These are phyloP conservation scores for Fistulifera pelliculosa DNA, from an alignment of 108 stramenopile species.

Conservation along the genomic window DNA sequence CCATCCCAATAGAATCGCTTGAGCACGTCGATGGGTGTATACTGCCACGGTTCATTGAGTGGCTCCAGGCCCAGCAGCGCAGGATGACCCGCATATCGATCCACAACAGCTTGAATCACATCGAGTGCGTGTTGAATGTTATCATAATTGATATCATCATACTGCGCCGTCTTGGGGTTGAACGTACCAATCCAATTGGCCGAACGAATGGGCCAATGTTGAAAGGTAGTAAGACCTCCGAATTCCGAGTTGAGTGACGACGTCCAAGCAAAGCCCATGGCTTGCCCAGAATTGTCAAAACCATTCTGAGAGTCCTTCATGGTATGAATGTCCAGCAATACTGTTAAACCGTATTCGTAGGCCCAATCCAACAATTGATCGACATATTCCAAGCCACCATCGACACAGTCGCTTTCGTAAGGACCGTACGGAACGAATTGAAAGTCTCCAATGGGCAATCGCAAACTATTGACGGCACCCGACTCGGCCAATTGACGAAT, in stretches of 20 bases:
- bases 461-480: slow-evolving; percentile 71
- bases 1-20: slow-evolving; percentile 91
- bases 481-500: slow-evolving; percentile 52
- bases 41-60: slow-evolving; percentile 93
- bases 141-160: slow-evolving; percentile 58
- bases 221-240: slow-evolving; percentile 42
- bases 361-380: slow-evolving; percentile 78
- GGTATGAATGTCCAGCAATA: slow-evolving; percentile 78
- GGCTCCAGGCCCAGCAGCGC: slow-evolving; percentile 87
- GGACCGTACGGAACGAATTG: slow-evolving; percentile 89
- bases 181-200: slow-evolving; percentile 85
- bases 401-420: slow-evolving; percentile 71
- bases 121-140: slow-evolving; percentile 74
- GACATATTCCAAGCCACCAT: slow-evolving; percentile 81
- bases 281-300: slow-evolving; percentile 78
- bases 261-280: slow-evolving; percentile 72
- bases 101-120: slow-evolving; percentile 67
- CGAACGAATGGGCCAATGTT: slow-evolving; percentile 83
- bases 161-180: slow-evolving; percentile 47
- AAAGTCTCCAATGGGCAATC: slow-evolving; percentile 88
- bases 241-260: slow-evolving; percentile 36
- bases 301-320: slow-evolving; percentile 84
- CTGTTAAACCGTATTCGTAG: slow-evolving; percentile 62
- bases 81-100: slow-evolving; percentile 66
- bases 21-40: slow-evolving; percentile 68